Percentiles rank a stretch among this genome's conserved stretches.
Conservation (phyloP, 495 filamentous ascomycete genomes). For the Aspergillus affinis region DNA sequence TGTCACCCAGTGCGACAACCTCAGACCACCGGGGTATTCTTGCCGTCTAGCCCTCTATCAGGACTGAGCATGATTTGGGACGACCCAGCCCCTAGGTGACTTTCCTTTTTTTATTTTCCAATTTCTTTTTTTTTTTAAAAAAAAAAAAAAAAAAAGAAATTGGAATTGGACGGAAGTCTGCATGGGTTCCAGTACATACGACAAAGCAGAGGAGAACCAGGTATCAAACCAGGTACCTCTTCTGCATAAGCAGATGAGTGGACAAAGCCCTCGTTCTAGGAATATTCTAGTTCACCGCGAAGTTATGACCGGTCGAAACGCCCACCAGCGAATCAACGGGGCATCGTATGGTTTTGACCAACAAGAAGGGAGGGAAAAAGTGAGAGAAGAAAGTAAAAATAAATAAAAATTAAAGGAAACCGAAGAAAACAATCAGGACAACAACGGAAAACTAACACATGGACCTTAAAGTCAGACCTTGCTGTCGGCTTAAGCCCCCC, state of each 20-base stretch:
- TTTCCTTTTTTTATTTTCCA: neutral
- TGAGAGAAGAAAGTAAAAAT: conserved; percentile 14
- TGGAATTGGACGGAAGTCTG: conserved; percentile 23
- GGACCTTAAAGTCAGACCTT: conserved; percentile 26
- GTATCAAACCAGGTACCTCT: conserved; percentile 17
- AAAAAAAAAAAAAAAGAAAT: neutral
- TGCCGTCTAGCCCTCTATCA: conserved; percentile 17
- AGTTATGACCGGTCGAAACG: conserved; percentile 11
- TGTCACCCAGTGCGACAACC: conserved; percentile 17
- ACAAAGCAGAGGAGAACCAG: conserved; percentile 14
- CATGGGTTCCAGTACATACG: conserved; percentile 22
- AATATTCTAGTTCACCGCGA: conserved; percentile 9
- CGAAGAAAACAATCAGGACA: neutral
- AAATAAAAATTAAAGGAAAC: conserved; percentile 16
- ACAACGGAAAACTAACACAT: conserved; percentile 22
- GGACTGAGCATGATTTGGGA: conserved; percentile 14
- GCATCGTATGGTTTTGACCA: neutral
- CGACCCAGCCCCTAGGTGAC: conserved; percentile 16
- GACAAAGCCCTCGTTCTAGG: conserved; percentile 9
- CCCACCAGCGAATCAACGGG: conserved; percentile 4
- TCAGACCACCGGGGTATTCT: conserved; percentile 21
- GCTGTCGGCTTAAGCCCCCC: conserved; percentile 24
- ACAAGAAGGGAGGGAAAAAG: conserved; percentile 8
- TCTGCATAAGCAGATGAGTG: conserved; percentile 12
- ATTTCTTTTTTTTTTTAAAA: neutral